Percentiles rank a stretch among this genome's conserved stretches.
phyloP scores from a whole-genome alignment of 2,329 filamentous ascomycete species.

The Botrytis tulipae region DNA sequence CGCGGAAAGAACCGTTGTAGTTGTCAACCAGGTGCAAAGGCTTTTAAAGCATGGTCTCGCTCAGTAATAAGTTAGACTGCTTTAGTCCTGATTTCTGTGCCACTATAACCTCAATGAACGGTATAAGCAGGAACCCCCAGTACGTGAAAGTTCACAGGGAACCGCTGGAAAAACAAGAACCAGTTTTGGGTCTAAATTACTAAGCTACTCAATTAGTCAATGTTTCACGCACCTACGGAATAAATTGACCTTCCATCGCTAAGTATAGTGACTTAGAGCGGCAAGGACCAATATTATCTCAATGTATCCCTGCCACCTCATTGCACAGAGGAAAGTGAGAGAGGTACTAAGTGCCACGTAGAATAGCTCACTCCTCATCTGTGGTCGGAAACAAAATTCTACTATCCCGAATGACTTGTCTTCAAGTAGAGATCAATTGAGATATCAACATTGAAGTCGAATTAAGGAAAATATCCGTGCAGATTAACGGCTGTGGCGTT shows the following conservation, averaged over 20 bases:
- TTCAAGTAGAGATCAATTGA: background rate
- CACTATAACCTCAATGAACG: background rate
- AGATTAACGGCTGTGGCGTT: background rate
- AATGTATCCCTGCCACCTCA: background rate
- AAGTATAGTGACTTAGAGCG: background rate
- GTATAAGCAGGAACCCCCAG: background rate
- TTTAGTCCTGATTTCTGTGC: no score
- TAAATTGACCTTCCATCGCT: background rate
- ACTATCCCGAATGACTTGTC: background rate
- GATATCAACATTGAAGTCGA: background rate
- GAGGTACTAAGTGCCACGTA: background rate
- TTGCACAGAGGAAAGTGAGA: accelerated
- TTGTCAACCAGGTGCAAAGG: no score
- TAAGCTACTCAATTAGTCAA: background rate
- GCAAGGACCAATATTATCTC: background rate
- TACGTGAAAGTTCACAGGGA: background rate
- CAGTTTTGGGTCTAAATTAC: background rate
- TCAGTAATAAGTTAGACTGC: background rate
- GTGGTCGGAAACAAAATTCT: background rate
- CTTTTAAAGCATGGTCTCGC: background rate
- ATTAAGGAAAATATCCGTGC: background rate
- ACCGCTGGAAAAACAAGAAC: background rate
- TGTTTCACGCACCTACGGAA: background rate
- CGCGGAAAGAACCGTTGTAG: no score
- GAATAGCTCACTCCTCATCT: background rate